phyloP scores from a whole-genome alignment of 768 basidiomycete genomes.

The Omphalotus guepiniiformis region DNA sequence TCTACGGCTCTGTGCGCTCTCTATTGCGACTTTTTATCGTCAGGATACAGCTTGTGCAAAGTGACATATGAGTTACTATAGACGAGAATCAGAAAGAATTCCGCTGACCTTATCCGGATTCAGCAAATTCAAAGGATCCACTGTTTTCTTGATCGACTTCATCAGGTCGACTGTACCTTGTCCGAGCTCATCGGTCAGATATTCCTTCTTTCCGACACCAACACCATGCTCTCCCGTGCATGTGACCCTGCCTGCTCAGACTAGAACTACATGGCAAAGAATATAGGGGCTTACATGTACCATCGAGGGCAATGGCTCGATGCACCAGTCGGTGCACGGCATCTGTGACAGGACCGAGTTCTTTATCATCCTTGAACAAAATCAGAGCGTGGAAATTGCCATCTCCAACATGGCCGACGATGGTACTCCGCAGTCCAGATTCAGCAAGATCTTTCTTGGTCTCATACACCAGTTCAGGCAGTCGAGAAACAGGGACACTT shows the following conservation, averaged over 20 bases:
- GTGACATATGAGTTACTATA: not conserved
- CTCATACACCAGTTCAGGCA: slow-evolving; percentile 68
- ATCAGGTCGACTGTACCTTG: slow-evolving; percentile 78
- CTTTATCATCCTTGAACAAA: slow-evolving; percentile 55
- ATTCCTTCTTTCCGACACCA: slow-evolving; percentile 82
- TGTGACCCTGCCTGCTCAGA: slow-evolving; percentile 26
- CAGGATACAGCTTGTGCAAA: slow-evolving; percentile 7
- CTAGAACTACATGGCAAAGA: slow-evolving; percentile 1
- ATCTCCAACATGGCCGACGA: slow-evolving; percentile 77
- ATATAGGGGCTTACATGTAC: slow-evolving; percentile 54
- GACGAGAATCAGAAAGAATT: not conserved
- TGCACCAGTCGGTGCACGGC: slow-evolving; percentile 70
- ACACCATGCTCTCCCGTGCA: slow-evolving; percentile 88
- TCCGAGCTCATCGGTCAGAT: slow-evolving; percentile 80
- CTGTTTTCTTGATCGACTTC: slow-evolving; percentile 74
- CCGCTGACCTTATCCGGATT: slow-evolving; percentile 74
- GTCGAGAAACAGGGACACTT: slow-evolving; percentile 66
- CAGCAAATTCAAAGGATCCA: slow-evolving; percentile 78
- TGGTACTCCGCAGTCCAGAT: slow-evolving; percentile 56
- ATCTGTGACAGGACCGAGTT: slow-evolving; percentile 47
- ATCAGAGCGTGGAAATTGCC: slow-evolving; percentile 57
- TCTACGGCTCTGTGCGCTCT: not conserved
- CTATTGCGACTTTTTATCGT: not conserved
- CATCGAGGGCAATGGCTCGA: slow-evolving; percentile 69
- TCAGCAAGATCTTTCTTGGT: slow-evolving; percentile 73